Conservation (phyloP, 176 grass and related monocot species). For the Pharus latifolius region DNA sequence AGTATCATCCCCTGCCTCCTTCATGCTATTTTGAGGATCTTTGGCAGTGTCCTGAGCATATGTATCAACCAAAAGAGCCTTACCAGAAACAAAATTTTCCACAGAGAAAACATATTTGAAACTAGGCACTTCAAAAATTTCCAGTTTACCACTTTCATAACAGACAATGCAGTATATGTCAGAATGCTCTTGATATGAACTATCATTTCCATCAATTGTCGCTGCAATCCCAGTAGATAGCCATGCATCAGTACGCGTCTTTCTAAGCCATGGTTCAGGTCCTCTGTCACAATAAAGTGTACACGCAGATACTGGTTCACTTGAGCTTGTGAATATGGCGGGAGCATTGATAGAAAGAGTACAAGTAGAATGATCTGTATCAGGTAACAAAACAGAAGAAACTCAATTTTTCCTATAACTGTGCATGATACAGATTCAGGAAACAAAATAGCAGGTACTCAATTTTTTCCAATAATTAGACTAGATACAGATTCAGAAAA, state of each 20-base stretch:
- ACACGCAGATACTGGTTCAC: slow-evolving; percentile 56
- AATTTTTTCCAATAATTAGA: background rate
- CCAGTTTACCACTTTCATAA: slow-evolving; percentile 81
- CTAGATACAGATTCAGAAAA: background rate
- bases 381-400: slow-evolving; percentile 5
- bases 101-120: slow-evolving; percentile 76
- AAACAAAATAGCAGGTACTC: background rate
- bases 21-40: slow-evolving; percentile 1
- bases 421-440: background rate
- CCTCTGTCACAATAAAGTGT: slow-evolving; percentile 85
- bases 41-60: slow-evolving; percentile 3
- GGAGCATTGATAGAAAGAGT: slow-evolving; percentile 62
- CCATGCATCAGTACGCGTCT: slow-evolving; percentile 83
- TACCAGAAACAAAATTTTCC: slow-evolving; percentile 66
- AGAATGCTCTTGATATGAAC: slow-evolving; percentile 47
- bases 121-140: slow-evolving; percentile 78
- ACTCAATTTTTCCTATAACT: background rate
- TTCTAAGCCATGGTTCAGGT: slow-evolving; percentile 67
- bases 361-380: slow-evolving; percentile 65
- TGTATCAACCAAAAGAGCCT: slow-evolving; percentile 48
- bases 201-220: slow-evolving; percentile 47
- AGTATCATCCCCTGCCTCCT: slow-evolving; percentile 1
- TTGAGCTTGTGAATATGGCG: slow-evolving; percentile 44
- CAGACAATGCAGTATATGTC: slow-evolving; percentile 88
- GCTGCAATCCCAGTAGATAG: slow-evolving; percentile 62